Evolutionary conservation across 441 rosid species (phyloP), one percentile per base, ranked within the genome.

Genomic region (Erodium moschatum): DNA sequence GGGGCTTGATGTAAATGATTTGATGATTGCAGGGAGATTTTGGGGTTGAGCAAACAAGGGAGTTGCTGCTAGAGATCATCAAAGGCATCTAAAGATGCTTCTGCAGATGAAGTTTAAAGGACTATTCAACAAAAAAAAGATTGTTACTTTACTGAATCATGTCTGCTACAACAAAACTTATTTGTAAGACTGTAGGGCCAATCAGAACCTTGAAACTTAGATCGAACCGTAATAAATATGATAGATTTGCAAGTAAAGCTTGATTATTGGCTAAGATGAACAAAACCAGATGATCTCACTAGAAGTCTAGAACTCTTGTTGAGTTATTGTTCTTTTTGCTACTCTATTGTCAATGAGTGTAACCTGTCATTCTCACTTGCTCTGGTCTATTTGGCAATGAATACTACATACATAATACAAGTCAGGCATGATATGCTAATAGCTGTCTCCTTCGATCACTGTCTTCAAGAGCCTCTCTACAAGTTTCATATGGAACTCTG

Each of bases 41-140:
- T 16, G 58, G 73, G 70, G 74, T 78, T 67, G 70, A 83, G 63
- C 81, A 77, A 72, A 77, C 77, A 5, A 83, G 70, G 66, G 77
- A 85, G 9, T 70, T 84, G 67, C 83, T 89, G 35, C 72, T 69
- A 62, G 85, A 89, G 72, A 85, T 85, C 35, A 74, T 88, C 73
- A 78, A 71, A 73, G 69, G 69, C 80, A 74, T 80, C 4, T 79
- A 67, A 74, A 56, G 24, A 18, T 56, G 62, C 19, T 19, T 56
- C 27, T 54, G 61, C 61, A 54, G 61, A 5, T 54, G 12, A 11
- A 12, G 54, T 48, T 48, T n/a, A 12, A 12, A n/a, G 16, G 44
- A 40, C 10, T 8, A 40, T 40, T 40, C 44, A 40, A 40, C 44
- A 35, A 35, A 35, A 35, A 40, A 40, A 40, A 40, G 12, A 40